These are phyloP conservation scores for Gossypium herbaceum DNA, from an alignment of 345 rosid genomes.

Conservation along the genomic window DNA sequence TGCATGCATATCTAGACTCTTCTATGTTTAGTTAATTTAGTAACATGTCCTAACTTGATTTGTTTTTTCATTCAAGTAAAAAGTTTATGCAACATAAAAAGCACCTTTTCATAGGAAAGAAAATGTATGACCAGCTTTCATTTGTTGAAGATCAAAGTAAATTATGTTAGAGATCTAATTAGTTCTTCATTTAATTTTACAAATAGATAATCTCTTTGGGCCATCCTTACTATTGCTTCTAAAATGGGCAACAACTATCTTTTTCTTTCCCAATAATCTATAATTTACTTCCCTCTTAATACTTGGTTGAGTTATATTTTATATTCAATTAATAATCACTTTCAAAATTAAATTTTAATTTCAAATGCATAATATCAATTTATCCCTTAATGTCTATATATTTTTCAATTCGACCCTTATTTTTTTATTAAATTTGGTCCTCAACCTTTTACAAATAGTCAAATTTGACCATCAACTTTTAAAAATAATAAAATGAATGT, in stretches of 20 bases:
- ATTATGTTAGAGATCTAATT: not conserved
- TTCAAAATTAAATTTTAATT: no score
- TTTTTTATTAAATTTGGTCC: no score
- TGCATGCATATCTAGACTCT: not conserved
- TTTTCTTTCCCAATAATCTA: not conserved
- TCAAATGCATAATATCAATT: no score
- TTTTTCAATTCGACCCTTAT: no score
- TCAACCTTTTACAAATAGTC: no score
- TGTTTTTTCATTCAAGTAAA: not conserved
- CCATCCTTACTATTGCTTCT: not conserved
- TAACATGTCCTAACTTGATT: not conserved
- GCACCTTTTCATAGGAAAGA: not conserved
- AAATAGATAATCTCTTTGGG: not conserved
- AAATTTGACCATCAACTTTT: no score
- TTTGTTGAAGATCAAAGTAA: not conserved
- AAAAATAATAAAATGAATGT: no score
- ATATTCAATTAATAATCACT: no score
- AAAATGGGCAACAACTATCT: not conserved
- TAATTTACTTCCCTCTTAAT: not conserved
- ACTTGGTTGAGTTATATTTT: not conserved
- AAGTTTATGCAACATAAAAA: not conserved
- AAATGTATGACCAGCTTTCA: not conserved
- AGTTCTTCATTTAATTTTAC: no score
- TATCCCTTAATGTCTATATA: no score
- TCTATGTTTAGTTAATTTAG: not conserved